Evolutionary conservation across 768 basidiomycete species (phyloP).

Genomic region (Amanita exitialis): DNA sequence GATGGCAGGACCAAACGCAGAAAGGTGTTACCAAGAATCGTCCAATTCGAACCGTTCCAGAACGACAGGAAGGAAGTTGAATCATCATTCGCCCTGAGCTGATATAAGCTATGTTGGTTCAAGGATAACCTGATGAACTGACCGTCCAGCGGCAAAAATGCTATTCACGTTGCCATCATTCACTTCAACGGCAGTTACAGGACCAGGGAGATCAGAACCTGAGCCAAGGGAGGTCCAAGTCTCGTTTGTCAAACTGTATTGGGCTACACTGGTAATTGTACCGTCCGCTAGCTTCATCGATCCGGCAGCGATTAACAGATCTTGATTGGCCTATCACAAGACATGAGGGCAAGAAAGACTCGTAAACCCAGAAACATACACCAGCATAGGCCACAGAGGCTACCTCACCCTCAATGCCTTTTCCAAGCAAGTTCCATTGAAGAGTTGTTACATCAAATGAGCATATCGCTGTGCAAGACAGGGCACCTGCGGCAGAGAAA

Average conservation of each 20-base stretch:
- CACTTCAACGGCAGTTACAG: constrained; percentile 81
- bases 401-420: constrained; percentile 75
- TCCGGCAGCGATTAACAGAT: constrained; percentile 71
- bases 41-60: constrained; percentile 83
- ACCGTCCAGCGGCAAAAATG: constrained; percentile 88
- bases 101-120: constrained; percentile 1
- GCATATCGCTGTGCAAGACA: constrained; percentile 73
- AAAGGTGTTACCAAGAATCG: constrained; percentile 39
- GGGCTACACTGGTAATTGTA: constrained; percentile 60
- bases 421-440: constrained; percentile 76
- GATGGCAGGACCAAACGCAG: not conserved
- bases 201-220: constrained; percentile 64
- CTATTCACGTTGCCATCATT: constrained; percentile 74
- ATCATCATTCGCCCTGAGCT: constrained; percentile 42
- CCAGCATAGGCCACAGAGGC: constrained; percentile 73
- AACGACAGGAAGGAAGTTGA: constrained; percentile 63
- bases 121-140: constrained; percentile 17
- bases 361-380: constrained; percentile 33
- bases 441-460: constrained; percentile 53
- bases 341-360: constrained; percentile 4
- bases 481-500: constrained; percentile 69
- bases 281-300: constrained; percentile 60
- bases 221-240: constrained; percentile 69
- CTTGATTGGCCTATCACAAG: constrained; percentile 43
- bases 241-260: constrained; percentile 58